These are phyloP conservation scores for Erythrophleum fordii DNA, from an alignment of 306 rosid species.

Conservation along the genomic window DNA sequence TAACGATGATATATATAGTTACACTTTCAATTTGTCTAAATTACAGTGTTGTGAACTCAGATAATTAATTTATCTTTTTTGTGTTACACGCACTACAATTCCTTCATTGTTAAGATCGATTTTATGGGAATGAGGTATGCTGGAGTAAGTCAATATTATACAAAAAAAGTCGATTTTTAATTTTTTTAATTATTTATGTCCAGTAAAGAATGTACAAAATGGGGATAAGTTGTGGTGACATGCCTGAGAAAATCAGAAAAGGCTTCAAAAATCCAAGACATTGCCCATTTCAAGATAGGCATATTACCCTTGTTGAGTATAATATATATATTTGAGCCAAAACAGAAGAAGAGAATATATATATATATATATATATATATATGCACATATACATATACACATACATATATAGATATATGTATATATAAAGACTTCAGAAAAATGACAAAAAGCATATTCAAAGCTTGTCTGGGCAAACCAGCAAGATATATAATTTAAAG, in stretches of 20 bases:
- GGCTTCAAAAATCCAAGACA: not conserved
- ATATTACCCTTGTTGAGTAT: not conserved
- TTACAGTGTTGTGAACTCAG: not conserved
- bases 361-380: not conserved
- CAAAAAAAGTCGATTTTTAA: too few species aligned
- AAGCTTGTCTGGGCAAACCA: not conserved
- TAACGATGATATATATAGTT: too few species aligned
- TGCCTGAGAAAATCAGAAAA: not conserved
- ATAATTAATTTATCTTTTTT: not conserved
- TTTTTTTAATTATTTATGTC: not conserved
- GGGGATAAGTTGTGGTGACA: not conserved
- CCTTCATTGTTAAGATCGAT: too few species aligned
- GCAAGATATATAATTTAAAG: not conserved
- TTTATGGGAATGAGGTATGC: too few species aligned
- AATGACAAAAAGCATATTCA: not conserved
- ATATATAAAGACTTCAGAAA: not conserved
- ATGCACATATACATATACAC: not conserved
- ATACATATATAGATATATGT: too few species aligned
- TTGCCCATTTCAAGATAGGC: not conserved
- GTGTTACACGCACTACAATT: not conserved
- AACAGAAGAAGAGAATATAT: not conserved
- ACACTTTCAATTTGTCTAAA: not conserved
- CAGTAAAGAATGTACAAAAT: not conserved
- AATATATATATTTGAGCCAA: not conserved
- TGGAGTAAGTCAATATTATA: too few species aligned